phyloP scores from a whole-genome alignment of 2,329 filamentous ascomycete genomes.

The Beauveria varroae region DNA sequence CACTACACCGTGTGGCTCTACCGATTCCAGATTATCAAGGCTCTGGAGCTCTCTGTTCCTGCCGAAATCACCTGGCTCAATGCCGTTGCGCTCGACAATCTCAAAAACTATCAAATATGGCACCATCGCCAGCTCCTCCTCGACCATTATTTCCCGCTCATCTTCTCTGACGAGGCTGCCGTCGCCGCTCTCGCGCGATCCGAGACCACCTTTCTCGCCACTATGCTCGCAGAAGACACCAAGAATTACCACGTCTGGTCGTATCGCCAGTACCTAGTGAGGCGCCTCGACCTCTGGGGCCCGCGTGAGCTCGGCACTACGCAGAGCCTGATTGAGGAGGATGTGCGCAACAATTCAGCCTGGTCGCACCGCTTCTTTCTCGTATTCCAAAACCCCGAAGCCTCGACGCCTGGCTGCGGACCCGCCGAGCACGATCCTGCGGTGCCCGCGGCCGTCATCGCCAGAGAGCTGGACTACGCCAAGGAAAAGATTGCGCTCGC shows the following conservation, averaged over 20 bases:
- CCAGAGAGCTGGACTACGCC: conserved; percentile 69
- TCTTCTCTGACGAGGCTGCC: conserved; percentile 50
- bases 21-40: conserved; percentile 69
- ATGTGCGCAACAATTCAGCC: conserved; percentile 92
- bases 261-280: conserved; percentile 69
- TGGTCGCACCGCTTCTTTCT: conserved; percentile 97
- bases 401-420: conserved; percentile 38
- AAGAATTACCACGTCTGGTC: conserved; percentile 99
- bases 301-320: conserved; percentile 65
- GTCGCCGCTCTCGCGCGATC: conserved; percentile 50
- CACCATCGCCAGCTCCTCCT: conserved; percentile 62
- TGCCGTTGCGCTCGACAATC: conserved; percentile 67
- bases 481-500: conserved; percentile 67
- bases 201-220: conserved; percentile 68
- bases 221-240: conserved; percentile 76
- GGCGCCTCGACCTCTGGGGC: conserved; percentile 60
- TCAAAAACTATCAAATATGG: conserved; percentile 99
- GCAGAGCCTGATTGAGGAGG: conserved; percentile 64
- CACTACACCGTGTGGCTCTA: conserved; percentile 99
- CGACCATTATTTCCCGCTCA: conserved; percentile 50
- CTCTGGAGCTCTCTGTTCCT: conserved; percentile 55
- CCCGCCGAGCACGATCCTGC: conserved; percentile 46
- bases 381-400: conserved; percentile 60
- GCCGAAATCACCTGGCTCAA: conserved; percentile 85
- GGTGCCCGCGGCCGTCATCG: conserved; percentile 55